Percentiles rank a stretch among this genome's conserved stretches.
phyloP scores from a whole-genome alignment of 495 filamentous ascomycete species.

The Thozetella sp. region DNA sequence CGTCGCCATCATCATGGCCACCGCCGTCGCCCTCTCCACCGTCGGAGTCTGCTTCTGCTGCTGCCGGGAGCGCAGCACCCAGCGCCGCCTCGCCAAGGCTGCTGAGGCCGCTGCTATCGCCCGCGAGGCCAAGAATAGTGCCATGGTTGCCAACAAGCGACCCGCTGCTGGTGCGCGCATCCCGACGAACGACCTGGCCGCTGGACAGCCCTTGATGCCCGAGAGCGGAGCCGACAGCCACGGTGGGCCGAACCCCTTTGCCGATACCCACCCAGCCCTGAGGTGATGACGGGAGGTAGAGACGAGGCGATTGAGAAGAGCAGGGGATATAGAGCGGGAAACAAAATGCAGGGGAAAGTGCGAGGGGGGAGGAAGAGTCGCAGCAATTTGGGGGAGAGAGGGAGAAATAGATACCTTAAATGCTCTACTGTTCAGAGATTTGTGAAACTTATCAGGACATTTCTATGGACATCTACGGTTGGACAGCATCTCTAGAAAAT shows the following conservation, averaged over 20 bases:
- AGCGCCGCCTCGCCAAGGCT: slow-evolving; percentile 27
- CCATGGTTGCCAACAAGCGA: slow-evolving; percentile 23
- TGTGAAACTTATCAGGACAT: not conserved
- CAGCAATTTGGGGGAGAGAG: not conserved
- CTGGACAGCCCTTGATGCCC: slow-evolving; percentile 30
- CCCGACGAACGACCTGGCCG: not conserved
- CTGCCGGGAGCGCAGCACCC: slow-evolving; percentile 33
- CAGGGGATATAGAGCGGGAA: no score
- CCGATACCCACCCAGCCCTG: slow-evolving; percentile 11
- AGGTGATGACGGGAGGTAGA: slow-evolving; percentile 4
- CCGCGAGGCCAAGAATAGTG: slow-evolving; percentile 27
- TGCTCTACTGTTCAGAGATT: not conserved
- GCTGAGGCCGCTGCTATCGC: slow-evolving; percentile 35
- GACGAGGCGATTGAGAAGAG: no score
- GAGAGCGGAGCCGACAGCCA: slow-evolving; percentile 1
- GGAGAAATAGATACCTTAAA: not conserved
- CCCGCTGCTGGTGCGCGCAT: not conserved
- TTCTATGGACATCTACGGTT: not conserved
- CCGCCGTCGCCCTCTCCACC: slow-evolving; percentile 24
- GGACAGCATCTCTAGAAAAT: not conserved
- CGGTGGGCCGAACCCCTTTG: slow-evolving; percentile 20
- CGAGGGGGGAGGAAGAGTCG: not conserved
- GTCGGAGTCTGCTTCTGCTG: slow-evolving; percentile 37
- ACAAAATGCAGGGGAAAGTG: no score
- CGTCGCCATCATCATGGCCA: slow-evolving; percentile 41